These are phyloP conservation scores for Aspergillus pseudonomiae DNA, from an alignment of 2,329 filamentous ascomycete species.

Conservation along the genomic window DNA sequence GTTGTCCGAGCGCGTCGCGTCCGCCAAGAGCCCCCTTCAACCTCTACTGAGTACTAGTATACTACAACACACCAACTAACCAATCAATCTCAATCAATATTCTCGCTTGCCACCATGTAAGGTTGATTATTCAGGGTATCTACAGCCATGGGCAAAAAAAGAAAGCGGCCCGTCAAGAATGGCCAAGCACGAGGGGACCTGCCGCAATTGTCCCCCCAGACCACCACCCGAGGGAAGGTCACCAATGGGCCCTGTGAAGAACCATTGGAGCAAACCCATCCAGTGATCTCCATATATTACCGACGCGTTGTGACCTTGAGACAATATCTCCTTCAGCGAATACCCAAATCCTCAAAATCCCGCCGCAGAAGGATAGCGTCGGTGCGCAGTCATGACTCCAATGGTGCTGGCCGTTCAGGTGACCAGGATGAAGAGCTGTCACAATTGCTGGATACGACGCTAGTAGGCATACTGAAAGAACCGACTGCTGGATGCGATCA, in stretches of 20 bases:
- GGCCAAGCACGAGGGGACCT: conserved; percentile 14
- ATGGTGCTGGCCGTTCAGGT: conserved; percentile 4
- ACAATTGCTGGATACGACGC: conserved; percentile 67
- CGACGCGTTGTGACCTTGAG: conserved; percentile 67
- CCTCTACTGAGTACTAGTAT: not conserved
- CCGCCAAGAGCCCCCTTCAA: not conserved
- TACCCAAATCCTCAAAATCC: conserved; percentile 67
- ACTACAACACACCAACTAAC: not conserved
- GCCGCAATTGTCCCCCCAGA: conserved; percentile 27
- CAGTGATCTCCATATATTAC: conserved; percentile 72
- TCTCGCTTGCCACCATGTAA: not conserved
- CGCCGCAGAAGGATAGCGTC: conserved; percentile 51
- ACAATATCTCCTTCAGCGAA: conserved; percentile 66
- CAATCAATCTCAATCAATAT: not conserved
- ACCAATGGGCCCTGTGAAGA: not conserved
- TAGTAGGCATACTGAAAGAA: conserved; percentile 61
- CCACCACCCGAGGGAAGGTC: not conserved
- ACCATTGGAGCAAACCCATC: conserved; percentile 48
- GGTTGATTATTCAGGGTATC: not conserved
- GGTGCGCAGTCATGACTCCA: conserved; percentile 24
- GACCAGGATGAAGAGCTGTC: conserved; percentile 42
- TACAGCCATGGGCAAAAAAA: conserved; percentile 31
- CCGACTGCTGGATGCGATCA: conserved; percentile 33
- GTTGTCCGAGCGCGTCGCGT: not conserved
- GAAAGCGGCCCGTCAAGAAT: conserved; percentile 44